phyloP scores from a whole-genome alignment of 2,329 filamentous ascomycete species.

The Trichoderma harzianum region DNA sequence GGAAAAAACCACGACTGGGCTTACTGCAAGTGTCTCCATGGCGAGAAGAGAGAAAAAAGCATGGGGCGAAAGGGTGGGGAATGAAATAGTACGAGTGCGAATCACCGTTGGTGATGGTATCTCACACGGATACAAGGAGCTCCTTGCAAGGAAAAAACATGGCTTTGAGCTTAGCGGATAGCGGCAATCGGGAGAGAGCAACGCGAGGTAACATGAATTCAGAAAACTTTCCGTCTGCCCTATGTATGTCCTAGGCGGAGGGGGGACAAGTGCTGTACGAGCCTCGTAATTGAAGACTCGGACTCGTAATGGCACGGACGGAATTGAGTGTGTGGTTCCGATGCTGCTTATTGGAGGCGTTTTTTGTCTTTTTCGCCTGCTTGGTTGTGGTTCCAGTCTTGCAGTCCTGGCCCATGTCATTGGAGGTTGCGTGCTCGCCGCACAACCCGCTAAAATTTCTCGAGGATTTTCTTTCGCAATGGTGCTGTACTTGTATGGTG shows the following conservation, averaged over 20 bases:
- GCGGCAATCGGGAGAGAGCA: background rate
- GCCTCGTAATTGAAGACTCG: background rate
- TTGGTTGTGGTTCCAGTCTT: background rate
- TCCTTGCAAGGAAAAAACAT: background rate
- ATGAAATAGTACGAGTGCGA: background rate
- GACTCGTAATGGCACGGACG: background rate
- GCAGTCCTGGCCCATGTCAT: background rate
- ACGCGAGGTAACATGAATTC: background rate
- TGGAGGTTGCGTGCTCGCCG: conserved; percentile 9
- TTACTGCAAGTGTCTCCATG: background rate
- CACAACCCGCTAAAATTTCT: background rate
- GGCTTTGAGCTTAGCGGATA: background rate
- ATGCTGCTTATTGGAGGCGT: background rate
- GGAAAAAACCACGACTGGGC: background rate
- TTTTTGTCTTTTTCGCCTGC: background rate
- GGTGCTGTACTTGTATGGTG: background rate
- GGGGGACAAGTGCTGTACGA: background rate
- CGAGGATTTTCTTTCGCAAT: background rate
- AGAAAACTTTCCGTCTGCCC: background rate
- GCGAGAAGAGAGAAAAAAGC: background rate
- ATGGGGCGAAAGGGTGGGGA: background rate
- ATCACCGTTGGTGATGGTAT: background rate
- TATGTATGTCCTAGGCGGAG: background rate
- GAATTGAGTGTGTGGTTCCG: background rate
- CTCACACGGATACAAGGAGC: background rate